phyloP scores from a whole-genome alignment of 2,329 filamentous ascomycete genomes.

The Cryphonectria nitschkei region DNA sequence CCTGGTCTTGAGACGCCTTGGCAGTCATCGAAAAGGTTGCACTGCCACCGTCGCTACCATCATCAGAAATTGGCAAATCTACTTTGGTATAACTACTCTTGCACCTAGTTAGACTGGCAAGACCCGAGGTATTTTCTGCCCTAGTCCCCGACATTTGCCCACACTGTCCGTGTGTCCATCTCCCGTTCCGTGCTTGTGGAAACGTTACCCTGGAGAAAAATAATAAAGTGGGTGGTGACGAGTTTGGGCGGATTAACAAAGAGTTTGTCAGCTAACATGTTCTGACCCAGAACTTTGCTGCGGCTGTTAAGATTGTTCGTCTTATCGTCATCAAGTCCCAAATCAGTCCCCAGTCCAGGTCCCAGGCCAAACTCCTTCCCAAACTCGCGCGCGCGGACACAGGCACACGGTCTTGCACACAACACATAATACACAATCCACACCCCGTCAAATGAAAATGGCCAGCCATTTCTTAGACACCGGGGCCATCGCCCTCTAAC shows the following conservation, averaged over 20 bases:
- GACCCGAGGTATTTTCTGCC: constrained; percentile 1
- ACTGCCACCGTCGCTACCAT: neutral
- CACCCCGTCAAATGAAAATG: neutral
- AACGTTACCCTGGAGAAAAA: neutral
- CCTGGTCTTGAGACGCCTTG: constrained; percentile 6
- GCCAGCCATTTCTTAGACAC: constrained; percentile 2
- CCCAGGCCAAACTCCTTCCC: neutral
- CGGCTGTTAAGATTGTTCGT: neutral
- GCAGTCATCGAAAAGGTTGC: neutral
- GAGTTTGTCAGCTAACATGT: neutral
- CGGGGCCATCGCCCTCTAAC: constrained; percentile 3
- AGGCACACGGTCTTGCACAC: neutral
- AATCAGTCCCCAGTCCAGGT: neutral
- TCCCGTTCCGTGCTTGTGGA: neutral
- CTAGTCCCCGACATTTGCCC: neutral
- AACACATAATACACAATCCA: neutral
- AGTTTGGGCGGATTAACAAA: neutral
- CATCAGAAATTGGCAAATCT: neutral
- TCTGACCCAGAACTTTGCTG: neutral
- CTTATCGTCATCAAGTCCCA: neutral
- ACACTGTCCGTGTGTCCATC: neutral
- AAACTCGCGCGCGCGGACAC: neutral
- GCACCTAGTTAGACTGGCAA: neutral
- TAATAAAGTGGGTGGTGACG: neutral
- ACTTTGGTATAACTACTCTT: neutral